Conservation (phyloP, 768 basidiomycete species). For the Hydnum rufescens region DNA sequence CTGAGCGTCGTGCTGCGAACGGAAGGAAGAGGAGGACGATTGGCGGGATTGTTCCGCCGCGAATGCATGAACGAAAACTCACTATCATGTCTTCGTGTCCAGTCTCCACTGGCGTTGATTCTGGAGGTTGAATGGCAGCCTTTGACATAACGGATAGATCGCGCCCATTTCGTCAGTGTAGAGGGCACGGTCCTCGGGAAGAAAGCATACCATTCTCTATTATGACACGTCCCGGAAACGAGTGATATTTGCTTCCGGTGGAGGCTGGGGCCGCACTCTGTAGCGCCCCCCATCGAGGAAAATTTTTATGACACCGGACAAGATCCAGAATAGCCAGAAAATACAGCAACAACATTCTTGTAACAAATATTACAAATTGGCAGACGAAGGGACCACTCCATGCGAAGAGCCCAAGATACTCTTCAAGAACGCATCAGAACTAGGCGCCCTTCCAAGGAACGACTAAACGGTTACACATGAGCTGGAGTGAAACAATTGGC, state of each 20-base stretch:
- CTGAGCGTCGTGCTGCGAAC: conserved; percentile 83
- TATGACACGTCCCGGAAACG: no score
- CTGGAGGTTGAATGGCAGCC: conserved; percentile 14
- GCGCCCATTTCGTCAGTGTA: no score
- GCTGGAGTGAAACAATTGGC: background rate
- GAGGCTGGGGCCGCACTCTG: no score
- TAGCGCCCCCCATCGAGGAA: no score
- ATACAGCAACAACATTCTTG: no score
- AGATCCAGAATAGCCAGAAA: no score
- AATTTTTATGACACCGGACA: no score
- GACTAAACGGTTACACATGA: conserved; percentile 24
- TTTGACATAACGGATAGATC: no score
- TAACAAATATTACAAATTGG: background rate
- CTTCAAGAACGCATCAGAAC: conserved; percentile 53
- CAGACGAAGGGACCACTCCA: background rate
- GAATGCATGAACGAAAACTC: conserved; percentile 17
- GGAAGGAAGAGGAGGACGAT: conserved; percentile 2
- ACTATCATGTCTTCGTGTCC: conserved; percentile 99
- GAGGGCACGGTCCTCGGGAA: no score
- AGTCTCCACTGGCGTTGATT: conserved; percentile 78
- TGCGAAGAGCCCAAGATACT: conserved; percentile 35
- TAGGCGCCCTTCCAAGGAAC: conserved; percentile 59
- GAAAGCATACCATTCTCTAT: no score
- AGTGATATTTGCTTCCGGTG: no score
- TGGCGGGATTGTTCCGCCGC: background rate